Evolutionary conservation across 306 rosid species (phyloP), one percentile per base, ranked within the genome.

Genomic region (Astragalus glycyphyllos): DNA sequence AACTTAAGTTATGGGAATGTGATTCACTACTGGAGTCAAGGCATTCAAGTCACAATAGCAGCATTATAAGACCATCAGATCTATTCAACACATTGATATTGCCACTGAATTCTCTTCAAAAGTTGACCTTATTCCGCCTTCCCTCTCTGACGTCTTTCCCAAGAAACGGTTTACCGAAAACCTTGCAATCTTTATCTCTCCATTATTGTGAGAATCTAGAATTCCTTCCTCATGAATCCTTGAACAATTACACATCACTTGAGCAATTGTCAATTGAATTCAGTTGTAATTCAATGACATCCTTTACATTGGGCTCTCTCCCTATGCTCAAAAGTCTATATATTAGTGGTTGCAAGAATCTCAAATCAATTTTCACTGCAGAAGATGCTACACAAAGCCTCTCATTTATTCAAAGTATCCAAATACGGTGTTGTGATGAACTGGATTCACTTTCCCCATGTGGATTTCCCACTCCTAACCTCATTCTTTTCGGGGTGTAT

Each of bases 61-160:
- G 20, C 51, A 5, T 16, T 40, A 40, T 20, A 20, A 41, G 37
- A 7, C 51, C 68, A 10, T 41, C 68, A 41, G 2, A 62, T 41
- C 11, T 41, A 11, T 41, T 6, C 46, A 15, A 8, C 14, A 20
- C 0, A 34, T 11, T 35, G 44, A 8, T 44, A 45, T 0, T 62
- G 46, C 13, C 26, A 17, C 20, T 13, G 46, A 15, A 50, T 20
- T 50, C 49, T 53, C 46, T 26, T 11, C 10, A 14, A 41, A 42
- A 62, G 37, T 62, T 62, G 17, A 62, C 68, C 6, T 17, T 62
- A 11, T 15, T 4, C 12, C 26, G 29, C 14, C 8, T 74, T 74
- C 65, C 66, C 23, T 74, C 59, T 32, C 38, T 31, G 12, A 10
- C 13, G 11, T 74, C 58, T 50, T 45, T 74, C 76, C 67, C 68